Base-by-base conservation (phyloP, 2,329 filamentous ascomycete species). In the Mollisia scopiformis region DNA sequence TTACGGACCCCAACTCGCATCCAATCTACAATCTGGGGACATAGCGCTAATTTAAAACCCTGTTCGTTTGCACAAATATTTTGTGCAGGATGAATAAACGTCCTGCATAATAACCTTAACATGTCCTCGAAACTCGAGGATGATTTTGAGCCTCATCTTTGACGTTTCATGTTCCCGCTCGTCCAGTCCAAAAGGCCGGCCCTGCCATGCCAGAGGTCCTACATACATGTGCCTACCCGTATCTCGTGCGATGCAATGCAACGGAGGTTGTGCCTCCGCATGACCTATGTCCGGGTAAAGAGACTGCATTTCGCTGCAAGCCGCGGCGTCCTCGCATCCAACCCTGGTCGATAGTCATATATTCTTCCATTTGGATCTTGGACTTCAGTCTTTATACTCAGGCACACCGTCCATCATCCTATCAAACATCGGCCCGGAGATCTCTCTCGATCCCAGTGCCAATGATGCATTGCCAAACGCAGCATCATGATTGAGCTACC, bases 41-140 rank as follows among this genome's bases (percentile, higher is more conserved):
- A 64, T 64, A 62, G 67, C 67, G 67, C 66, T 68, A 63, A 61
- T 6, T 13, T 56, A 53, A 56, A 65, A 66, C 64, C 61, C 39
- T 54, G 55, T 43, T 33, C 3, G 13, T 33, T 51, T 59, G 60
- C 63, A 59, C 60, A 62, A 57, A 33, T 51, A 49, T 49, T 7
- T 58, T 61, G 49, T 67, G 63, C 63, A 63, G 55, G 6, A 19
- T 50, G 27, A 25, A 39, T 14, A 53, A 39, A 35, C 37, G 49
- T 21, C n/a, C n/a, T 39, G 57, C 46, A 58, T 57, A 59, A 59
- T 19, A 5, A 11, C 43, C 46, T 43, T 19, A 30, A 21, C 28
- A 21, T 2, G 7, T 39, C 27, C 27, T 46, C 30, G 13, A 55
- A 37, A 47, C 43, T 14, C 7, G 13, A 16, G 10, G 23, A 2